phyloP scores from a whole-genome alignment of 2,329 filamentous ascomycete genomes.

The Drechslerella coelobrocha region DNA sequence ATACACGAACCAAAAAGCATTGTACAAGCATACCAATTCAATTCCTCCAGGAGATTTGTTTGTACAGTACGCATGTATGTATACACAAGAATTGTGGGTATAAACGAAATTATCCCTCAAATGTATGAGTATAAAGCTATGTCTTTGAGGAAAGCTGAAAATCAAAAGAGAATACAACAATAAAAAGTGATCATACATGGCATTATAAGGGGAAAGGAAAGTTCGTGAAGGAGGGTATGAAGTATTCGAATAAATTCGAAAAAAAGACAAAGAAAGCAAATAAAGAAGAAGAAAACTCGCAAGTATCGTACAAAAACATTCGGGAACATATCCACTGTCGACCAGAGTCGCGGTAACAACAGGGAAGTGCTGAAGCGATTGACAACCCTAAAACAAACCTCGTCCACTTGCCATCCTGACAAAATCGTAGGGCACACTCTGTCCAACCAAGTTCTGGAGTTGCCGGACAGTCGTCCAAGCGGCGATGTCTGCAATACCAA shows the following conservation, averaged over 20 bases:
- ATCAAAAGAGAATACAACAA: background rate
- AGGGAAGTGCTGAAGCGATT: background rate
- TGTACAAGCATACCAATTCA: background rate
- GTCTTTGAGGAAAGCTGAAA: slow-evolving; percentile 1
- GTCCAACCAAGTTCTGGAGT: slow-evolving; percentile 76
- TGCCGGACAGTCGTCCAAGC: slow-evolving; percentile 87
- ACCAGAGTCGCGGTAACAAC: background rate
- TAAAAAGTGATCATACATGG: slow-evolving; percentile 3
- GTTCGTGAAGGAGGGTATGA: slow-evolving; percentile 34
- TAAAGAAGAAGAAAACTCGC: background rate
- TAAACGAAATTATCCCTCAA: background rate
- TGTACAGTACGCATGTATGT: background rate
- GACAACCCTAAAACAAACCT: slow-evolving; percentile 59
- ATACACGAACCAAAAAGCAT: background rate
- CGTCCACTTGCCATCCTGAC: slow-evolving; percentile 74
- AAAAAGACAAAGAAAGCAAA: background rate
- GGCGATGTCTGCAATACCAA: slow-evolving; percentile 78
- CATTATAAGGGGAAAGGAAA: background rate
- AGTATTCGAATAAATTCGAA: background rate
- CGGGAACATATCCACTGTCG: background rate
- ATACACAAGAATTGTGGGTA: slow-evolving; percentile 1
- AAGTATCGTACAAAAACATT: slow-evolving; percentile 44
- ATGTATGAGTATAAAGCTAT: too few relatives aligned
- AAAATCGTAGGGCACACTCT: slow-evolving; percentile 88
- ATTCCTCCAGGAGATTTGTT: background rate